Evolutionary conservation across 2,329 filamentous ascomycete genomes (phyloP).

Genomic region (Graphilbum fragrans): DNA sequence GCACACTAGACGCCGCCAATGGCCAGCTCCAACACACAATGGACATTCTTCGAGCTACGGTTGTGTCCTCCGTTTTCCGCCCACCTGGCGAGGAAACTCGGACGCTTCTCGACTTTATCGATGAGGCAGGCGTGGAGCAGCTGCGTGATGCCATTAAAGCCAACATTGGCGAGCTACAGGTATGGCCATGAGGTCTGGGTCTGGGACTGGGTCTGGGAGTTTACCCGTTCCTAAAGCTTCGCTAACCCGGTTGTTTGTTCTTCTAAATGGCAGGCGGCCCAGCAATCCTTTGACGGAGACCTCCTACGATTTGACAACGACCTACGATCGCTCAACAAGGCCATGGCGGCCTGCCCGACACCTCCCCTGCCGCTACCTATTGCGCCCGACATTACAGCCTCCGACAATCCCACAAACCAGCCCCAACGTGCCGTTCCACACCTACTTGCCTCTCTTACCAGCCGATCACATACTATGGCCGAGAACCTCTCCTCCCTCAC

Average conservation of each 20-base stretch:
- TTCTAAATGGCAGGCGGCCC: slow-evolving; percentile 37
- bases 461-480: slow-evolving; percentile 72
- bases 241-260: no score
- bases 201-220: no score
- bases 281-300: slow-evolving; percentile 65
- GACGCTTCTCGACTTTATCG: slow-evolving; percentile 64
- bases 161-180: slow-evolving; percentile 60
- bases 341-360: slow-evolving; percentile 31
- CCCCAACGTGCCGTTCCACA: slow-evolving; percentile 28
- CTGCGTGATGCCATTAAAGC: slow-evolving; percentile 56
- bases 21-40: slow-evolving; percentile 54
- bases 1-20: slow-evolving; percentile 55
- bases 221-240: no score
- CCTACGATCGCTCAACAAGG: slow-evolving; percentile 51
- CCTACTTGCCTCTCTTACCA: slow-evolving; percentile 52
- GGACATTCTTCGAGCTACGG: slow-evolving; percentile 47
- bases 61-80: slow-evolving; percentile 52
- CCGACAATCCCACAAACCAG: slow-evolving; percentile 11
- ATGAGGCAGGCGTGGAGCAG: slow-evolving; percentile 55
- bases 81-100: slow-evolving; percentile 45
- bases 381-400: slow-evolving; percentile 7
- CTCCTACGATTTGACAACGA: slow-evolving; percentile 65
- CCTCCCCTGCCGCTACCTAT: slow-evolving; percentile 13
- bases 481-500: slow-evolving; percentile 68
- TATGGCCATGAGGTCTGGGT: slow-evolving; percentile 19